A percentile compares a stretch with the other conserved stretches of the same genome.
phyloP scores from a whole-genome alignment of 2,329 filamentous ascomycete genomes.

The Aspergillus intermedius region DNA sequence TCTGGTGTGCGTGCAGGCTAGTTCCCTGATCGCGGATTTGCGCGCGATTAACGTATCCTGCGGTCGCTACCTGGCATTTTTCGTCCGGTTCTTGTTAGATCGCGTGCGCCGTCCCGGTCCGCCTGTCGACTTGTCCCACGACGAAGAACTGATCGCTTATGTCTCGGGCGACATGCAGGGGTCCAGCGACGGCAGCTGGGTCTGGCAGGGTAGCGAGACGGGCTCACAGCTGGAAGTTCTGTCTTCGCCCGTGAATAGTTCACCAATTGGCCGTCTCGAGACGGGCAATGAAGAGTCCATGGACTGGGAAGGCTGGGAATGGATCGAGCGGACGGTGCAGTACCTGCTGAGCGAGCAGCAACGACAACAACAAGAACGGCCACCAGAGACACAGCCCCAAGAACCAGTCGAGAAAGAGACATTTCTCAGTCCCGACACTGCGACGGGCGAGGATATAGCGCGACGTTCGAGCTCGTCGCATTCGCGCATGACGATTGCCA shows the following conservation, averaged over 20 bases:
- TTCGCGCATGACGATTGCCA: slow-evolving; percentile 43
- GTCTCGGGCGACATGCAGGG: slow-evolving; percentile 81
- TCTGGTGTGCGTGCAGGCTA: slow-evolving; percentile 63
- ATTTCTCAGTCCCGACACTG: slow-evolving; percentile 17
- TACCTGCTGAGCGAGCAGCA: slow-evolving; percentile 48
- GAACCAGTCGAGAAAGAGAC: slow-evolving; percentile 13
- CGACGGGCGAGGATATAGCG: slow-evolving; percentile 13
- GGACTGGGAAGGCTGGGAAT: slow-evolving; percentile 77
- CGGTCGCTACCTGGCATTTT: slow-evolving; percentile 75
- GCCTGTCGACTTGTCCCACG: slow-evolving; percentile 46
- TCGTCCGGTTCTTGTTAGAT: slow-evolving; percentile 61
- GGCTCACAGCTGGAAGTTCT: slow-evolving; percentile 31
- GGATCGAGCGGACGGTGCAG: slow-evolving; percentile 59
- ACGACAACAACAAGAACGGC: slow-evolving; percentile 19
- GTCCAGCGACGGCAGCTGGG: slow-evolving; percentile 69
- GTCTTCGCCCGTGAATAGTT: slow-evolving; percentile 12
- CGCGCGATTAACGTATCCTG: slow-evolving; percentile 70
- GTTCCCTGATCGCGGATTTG: slow-evolving; percentile 62
- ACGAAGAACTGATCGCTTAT: slow-evolving; percentile 86
- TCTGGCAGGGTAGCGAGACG: slow-evolving; percentile 63
- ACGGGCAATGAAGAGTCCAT: slow-evolving; percentile 24
- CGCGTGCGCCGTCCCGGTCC: slow-evolving; percentile 42
- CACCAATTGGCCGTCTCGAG: slow-evolving; percentile 9
- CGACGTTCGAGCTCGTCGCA: slow-evolving; percentile 26
- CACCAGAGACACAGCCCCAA: slow-evolving; percentile 32